Evolutionary conservation across 352 stramenopile species (phyloP), one percentile per base, ranked within the genome.

Genomic region (Pythium aquatile): DNA sequence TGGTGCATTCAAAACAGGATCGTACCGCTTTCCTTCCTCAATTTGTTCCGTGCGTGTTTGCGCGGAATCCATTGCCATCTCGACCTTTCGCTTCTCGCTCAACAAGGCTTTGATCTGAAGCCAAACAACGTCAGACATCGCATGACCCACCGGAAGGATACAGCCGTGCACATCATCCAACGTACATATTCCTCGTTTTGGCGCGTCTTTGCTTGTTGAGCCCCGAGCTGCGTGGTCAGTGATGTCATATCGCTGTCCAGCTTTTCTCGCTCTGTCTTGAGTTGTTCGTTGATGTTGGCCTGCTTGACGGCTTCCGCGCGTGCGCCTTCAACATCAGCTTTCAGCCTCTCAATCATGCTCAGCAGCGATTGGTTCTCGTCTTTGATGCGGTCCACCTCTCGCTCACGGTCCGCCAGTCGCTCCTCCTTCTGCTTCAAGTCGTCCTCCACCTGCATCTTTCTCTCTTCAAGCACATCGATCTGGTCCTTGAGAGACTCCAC

Each of bases 21-120:
- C 58, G 8, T 40, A 72, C 61, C 66, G 47, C 46, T 73, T 65
- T 20, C 52, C 55, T 66, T 69, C 66, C 61, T 73, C 66, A 9
- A 63, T 42, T 28, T 63, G 42, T 10, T 61, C 42, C 1, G 53
- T 44, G 1, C 66, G 60, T 3, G 61, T 60, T 28, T 69, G 60
- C 3, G 46, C 66, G 2, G 66, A 61, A 20, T 73, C 66, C 6
- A 73, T 37, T 10, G 51, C 61, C 33, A 63, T 24, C 35, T 66
- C 44, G 10, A 66, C 24, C n/a, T 62, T 62, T 17, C 48, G 28
- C 42, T 66, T 65, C 24, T 65, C 42, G 10, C 39, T 39, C 14
- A 44, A 29, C 42, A 70, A 16, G 2, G 17, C 5, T 58, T 61
- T 61, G 20, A 63, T 37, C 46, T 59, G 40, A 8, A 37, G 39